These are phyloP conservation scores for Panus rudis DNA, from an alignment of 768 basidiomycete species.

Conservation along the genomic window DNA sequence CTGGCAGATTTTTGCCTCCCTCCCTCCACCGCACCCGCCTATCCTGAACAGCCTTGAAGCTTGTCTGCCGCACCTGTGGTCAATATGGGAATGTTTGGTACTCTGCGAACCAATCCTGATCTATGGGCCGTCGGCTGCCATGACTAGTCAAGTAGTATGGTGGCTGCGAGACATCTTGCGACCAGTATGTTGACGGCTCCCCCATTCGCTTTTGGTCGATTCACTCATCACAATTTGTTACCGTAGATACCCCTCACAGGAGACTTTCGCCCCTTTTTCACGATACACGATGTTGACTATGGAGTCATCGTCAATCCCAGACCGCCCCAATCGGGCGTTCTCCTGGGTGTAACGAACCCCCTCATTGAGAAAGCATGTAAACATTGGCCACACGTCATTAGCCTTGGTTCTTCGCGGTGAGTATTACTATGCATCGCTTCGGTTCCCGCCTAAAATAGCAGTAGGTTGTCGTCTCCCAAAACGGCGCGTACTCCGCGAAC, in stretches of 20 bases:
- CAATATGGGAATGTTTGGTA: conserved; percentile 90
- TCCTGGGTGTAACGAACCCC: conserved; percentile 86
- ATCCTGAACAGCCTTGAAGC: conserved; percentile 59
- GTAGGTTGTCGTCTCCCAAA: no score
- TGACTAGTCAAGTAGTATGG: conserved; percentile 86
- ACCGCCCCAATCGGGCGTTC: conserved; percentile 66
- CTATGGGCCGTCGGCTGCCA: conserved; percentile 70
- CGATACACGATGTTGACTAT: conserved; percentile 91
- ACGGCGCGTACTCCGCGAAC: background rate
- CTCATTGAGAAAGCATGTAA: conserved; percentile 72
- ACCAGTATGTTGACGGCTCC: conserved; percentile 52
- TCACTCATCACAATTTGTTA: background rate
- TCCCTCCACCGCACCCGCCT: conserved; percentile 50
- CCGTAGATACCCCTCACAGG: conserved; percentile 82
- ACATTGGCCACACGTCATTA: conserved; percentile 84
- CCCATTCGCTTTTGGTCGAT: background rate
- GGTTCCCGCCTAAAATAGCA: background rate
- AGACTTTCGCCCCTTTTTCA: conserved; percentile 92
- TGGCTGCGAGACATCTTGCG: conserved; percentile 84
- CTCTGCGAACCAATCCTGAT: conserved; percentile 87
- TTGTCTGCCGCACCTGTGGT: conserved; percentile 63
- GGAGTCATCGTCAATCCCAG: conserved; percentile 69
- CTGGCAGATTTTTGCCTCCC: conserved; percentile 59
- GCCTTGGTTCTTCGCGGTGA: conserved; percentile 46
- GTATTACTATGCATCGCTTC: conserved; percentile 1